Percentiles rank a stretch among this genome's conserved stretches.
Conservation (phyloP, 495 filamentous ascomycete species). For the Penicillium chermesinum region DNA sequence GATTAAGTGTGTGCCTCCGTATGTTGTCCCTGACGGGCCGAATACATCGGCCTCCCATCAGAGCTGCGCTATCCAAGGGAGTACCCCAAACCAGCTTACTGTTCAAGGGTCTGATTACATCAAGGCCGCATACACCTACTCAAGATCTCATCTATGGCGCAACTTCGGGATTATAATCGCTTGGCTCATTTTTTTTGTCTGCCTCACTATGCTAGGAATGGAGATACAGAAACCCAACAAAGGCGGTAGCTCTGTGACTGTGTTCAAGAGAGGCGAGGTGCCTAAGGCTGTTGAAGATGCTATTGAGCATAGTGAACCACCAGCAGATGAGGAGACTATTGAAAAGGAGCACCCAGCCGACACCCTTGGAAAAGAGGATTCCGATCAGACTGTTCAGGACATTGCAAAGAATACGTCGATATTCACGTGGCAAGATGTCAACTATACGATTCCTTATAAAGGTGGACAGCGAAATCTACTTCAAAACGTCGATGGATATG, state of each 20-base stretch:
- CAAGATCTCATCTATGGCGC: slow-evolving; percentile 54
- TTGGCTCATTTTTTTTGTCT: slow-evolving; percentile 51
- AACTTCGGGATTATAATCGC: slow-evolving; percentile 58
- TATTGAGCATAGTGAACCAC: slow-evolving; percentile 24
- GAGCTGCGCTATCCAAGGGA: slow-evolving; percentile 58
- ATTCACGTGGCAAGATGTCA: slow-evolving; percentile 75
- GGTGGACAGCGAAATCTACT: slow-evolving; percentile 55
- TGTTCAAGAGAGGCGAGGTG: slow-evolving; percentile 60
- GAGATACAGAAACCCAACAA: slow-evolving; percentile 66
- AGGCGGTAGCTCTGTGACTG: slow-evolving; percentile 64
- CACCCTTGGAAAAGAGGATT: slow-evolving; percentile 21
- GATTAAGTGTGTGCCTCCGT: slow-evolving; percentile 48
- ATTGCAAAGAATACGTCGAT: slow-evolving; percentile 58
- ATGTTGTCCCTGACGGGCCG: slow-evolving; percentile 58
- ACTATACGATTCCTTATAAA: slow-evolving; percentile 65
- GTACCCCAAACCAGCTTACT: slow-evolving; percentile 40
- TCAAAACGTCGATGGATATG: slow-evolving; percentile 61
- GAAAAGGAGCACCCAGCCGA: slow-evolving; percentile 21
- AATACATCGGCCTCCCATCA: slow-evolving; percentile 50
- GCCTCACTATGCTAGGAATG: slow-evolving; percentile 57
- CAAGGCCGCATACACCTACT: slow-evolving; percentile 48
- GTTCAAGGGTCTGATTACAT: slow-evolving; percentile 54
- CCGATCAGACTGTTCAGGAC: slow-evolving; percentile 27
- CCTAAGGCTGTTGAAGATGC: slow-evolving; percentile 49
- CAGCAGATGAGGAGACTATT: slow-evolving; percentile 46